Evolutionary conservation across 495 filamentous ascomycete species (phyloP).

Genomic region (Penicillium diatomitis): DNA sequence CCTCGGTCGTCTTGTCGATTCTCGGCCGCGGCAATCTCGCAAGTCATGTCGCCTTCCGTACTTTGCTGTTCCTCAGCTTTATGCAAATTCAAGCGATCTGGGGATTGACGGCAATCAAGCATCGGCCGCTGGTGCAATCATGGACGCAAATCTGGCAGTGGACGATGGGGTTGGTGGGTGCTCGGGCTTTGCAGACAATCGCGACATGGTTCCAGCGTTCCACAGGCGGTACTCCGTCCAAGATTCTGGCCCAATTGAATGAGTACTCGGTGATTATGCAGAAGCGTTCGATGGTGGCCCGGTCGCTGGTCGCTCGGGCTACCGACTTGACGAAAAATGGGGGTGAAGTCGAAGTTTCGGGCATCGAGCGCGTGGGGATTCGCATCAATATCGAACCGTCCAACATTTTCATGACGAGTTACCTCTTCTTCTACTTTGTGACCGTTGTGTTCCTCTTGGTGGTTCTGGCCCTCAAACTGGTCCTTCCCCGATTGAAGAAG

Average conservation of each 20-base stretch:
- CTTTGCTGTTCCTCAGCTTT: constrained; percentile 87
- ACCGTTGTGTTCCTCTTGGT: constrained; percentile 59
- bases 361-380: constrained; percentile 86
- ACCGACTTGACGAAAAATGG: constrained; percentile 33
- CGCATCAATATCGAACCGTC: constrained; percentile 71
- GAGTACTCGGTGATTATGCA: constrained; percentile 74
- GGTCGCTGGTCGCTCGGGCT: constrained; percentile 32
- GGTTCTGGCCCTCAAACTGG: constrained; percentile 71
- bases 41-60: constrained; percentile 85
- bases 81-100: constrained; percentile 93
- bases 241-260: constrained; percentile 59
- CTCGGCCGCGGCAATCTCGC: constrained; percentile 88
- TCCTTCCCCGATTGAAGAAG: constrained; percentile 57
- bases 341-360: constrained; percentile 60
- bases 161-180: constrained; percentile 89
- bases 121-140: constrained; percentile 80
- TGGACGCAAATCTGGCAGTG: constrained; percentile 99
- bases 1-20: constrained; percentile 68
- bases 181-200: constrained; percentile 75
- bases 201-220: constrained; percentile 93
- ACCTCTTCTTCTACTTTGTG: constrained; percentile 84
- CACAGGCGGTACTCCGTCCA: constrained; percentile 79
- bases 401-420: constrained; percentile 88
- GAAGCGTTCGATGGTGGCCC: constrained; percentile 52
- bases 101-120: constrained; percentile 66